Percentiles rank a stretch among this genome's conserved stretches.
Evolutionary conservation across 768 basidiomycete genomes (phyloP).

Genomic region (Mycena galericulata): DNA sequence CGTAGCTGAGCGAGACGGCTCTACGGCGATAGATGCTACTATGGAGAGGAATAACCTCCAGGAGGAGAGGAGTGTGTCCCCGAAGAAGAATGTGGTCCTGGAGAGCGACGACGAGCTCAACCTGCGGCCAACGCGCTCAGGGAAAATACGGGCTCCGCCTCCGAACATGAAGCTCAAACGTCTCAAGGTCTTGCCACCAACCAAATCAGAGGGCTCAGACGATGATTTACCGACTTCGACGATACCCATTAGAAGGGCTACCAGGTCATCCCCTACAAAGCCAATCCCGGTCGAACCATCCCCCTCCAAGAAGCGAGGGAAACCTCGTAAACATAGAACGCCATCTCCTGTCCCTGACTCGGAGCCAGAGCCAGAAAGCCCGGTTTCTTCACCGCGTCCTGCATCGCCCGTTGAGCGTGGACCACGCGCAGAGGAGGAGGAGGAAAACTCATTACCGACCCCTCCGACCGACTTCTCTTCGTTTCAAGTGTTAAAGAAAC

Average conservation of each 20-base stretch:
- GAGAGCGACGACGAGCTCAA: slow-evolving; percentile 23
- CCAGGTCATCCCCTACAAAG: slow-evolving; percentile 3
- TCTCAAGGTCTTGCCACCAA: not conserved
- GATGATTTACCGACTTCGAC: not conserved
- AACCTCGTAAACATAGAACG: not conserved
- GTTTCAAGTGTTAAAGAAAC: slow-evolving; percentile 30
- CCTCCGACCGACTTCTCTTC: not conserved
- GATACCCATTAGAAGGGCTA: not conserved
- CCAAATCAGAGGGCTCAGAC: not conserved
- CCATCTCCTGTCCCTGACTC: slow-evolving; percentile 30
- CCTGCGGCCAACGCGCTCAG: slow-evolving; percentile 21
- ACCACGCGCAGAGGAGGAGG: not conserved
- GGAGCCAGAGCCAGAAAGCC: slow-evolving; percentile 4
- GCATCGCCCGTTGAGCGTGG: not conserved
- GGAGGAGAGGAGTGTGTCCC: not conserved
- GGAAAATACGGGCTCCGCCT: not conserved
- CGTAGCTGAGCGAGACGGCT: not conserved
- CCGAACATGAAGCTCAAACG: not conserved
- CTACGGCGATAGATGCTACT: not conserved
- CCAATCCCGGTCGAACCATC: not conserved
- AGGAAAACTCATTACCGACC: not conserved
- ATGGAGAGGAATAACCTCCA: too few species aligned
- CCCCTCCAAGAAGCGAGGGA: slow-evolving; percentile 21
- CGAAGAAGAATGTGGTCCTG: too few species aligned
- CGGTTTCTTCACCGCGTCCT: slow-evolving; percentile 2